Base-by-base conservation (phyloP, 768 basidiomycete genomes). In the Mycena floridula region DNA sequence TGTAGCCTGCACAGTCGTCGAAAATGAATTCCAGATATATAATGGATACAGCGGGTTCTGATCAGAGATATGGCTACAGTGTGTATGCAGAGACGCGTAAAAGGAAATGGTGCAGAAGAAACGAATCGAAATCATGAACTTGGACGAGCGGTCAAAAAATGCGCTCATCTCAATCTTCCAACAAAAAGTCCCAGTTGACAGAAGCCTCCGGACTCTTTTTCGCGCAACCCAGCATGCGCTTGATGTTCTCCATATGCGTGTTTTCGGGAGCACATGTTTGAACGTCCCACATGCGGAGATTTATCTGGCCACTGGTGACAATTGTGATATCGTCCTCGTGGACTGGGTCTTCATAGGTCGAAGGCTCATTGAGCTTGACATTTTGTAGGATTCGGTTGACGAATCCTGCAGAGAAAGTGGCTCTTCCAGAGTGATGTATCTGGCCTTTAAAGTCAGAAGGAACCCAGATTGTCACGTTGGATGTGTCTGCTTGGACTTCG, bases 261-360 rank as follows among this genome's bases (percentile, higher is more conserved):
- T 73, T 77, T 59, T 89, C 86, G 16, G 84, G 79, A 37, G 76
- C 70, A 50, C 75, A 71, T 13, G 79, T 77, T 49, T 74, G 72
- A 43, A 83, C 73, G 59, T 89, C 83, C 86, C 86, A 89, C 85
- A 87, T 87, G 24, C 79, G 77, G 60, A 89, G 83, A 3, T 72
- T 75, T 45, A 89, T 72, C 35, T 59, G 63, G 15, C 86, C 85
- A 15, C 55, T 53, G n/a, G 85, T 84, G 36, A 65, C 61, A 6
- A 88, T 73, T 39, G 80, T 62, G 39, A 87, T 77, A 54, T 80
- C 76, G 56, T 89, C 86, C 45, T 74, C 73, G 40, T 68, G 64
- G 50, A 59, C 56, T 8, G 46, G 44, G 7, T 62, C 62, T 27
- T 64, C 59, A 27, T 61, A 54, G 16, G 59, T n/a, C 55, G 13